Evolutionary conservation across 2,329 filamentous ascomycete genomes (phyloP), one percentile per base, ranked within the genome.

Genomic region (Pestalotiopsis sp.): DNA sequence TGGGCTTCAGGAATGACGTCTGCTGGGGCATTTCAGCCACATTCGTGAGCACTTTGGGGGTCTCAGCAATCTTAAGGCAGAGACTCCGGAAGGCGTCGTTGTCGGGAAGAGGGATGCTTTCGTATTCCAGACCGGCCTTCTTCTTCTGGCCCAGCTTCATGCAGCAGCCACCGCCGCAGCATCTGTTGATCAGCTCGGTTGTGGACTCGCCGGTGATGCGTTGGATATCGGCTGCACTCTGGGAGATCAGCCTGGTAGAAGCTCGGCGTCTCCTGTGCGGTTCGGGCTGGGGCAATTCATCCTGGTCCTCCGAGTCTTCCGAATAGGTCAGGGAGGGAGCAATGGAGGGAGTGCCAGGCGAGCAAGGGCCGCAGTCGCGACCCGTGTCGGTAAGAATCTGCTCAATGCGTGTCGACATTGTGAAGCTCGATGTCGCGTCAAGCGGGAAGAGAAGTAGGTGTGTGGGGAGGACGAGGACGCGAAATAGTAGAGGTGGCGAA

Each of bases 11-110:
- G 3, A 90, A 92, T 49, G 94, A 87, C 0, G 88, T 95, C 80
- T 93, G 91, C 67, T 91, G 88, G 0, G 95, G 94, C 63, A 97
- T 78, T 7, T 92, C 89, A 67, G 88, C 85, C 27, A 95, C 82
- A 73, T 90, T 91, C 55, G 91, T 93, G 70, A 98, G 84, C 20
- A 87, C 84, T 64, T 90, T 93, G 5, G 91, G 92, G 66, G 98
- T 89, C 39, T 90, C 87, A 68, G 90, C 90, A 69, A 98, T 86
- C 74, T 91, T 92, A 73, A 98, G 86, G 65, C 90, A 86, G 63
- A 99, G 86, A 69, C 91, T 93, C 67, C 89, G 87, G 82, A 93
- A 99, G 17, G 96, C 96, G 69, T 91, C 87, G 75, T 97, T 98
- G 79, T 96, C 90, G 1, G 95, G 95, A 2, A 89, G 76, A 17